phyloP scores from a whole-genome alignment of 1,284 basidiomycete species.

The Ganoderma resinaceum region DNA sequence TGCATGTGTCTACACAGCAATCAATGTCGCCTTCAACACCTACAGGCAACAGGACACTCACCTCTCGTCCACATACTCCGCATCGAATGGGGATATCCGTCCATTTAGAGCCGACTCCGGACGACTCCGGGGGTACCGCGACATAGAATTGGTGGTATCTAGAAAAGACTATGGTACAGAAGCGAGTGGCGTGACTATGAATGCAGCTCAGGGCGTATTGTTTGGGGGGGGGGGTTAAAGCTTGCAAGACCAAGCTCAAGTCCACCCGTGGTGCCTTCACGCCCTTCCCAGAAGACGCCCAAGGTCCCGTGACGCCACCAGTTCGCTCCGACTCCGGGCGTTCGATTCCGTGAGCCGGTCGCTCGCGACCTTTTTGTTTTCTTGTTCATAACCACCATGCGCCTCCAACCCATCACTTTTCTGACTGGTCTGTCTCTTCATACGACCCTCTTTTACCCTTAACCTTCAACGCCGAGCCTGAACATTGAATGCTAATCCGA shows the following conservation, averaged over 20 bases:
- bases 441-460: background rate
- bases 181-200: conserved; percentile 18
- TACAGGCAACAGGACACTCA: conserved; percentile 42
- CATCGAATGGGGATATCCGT: conserved; percentile 39
- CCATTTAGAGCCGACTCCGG: conserved; percentile 5
- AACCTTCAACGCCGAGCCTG: background rate
- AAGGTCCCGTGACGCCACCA: conserved; percentile 30
- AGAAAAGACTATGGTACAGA: conserved; percentile 11
- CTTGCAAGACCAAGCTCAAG: background rate
- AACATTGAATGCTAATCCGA: background rate
- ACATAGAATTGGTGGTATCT: conserved; percentile 6
- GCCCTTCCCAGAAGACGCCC: background rate
- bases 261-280: background rate
- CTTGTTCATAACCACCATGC: background rate
- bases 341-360: background rate
- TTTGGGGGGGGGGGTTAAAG: background rate
- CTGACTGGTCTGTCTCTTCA: background rate
- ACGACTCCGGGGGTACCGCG: conserved; percentile 12
- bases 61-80: conserved; percentile 77
- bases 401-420: background rate
- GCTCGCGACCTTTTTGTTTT: background rate
- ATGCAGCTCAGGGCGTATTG: conserved; percentile 14
- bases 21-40: background rate
- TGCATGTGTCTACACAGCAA: conserved; percentile 64
- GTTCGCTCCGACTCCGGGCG: background rate